Conservation (phyloP, 495 filamentous ascomycete genomes). For the Tuber microsphaerosporum region DNA sequence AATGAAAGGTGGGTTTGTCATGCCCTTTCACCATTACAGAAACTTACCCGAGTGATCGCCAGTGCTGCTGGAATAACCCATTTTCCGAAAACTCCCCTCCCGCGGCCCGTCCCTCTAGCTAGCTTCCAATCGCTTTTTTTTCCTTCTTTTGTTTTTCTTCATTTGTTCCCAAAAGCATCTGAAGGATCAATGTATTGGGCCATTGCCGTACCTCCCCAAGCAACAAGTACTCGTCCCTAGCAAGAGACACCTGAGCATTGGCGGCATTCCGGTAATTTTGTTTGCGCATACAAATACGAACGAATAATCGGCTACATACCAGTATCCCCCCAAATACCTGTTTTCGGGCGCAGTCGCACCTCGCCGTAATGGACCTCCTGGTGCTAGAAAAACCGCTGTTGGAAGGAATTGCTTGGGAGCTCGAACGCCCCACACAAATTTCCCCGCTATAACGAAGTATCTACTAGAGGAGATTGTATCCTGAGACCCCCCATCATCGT, state of each 20-base stretch:
- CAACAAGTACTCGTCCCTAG: no score
- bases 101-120: not conserved
- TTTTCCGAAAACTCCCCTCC: not conserved
- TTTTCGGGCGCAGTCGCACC: not conserved
- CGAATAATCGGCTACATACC: no score
- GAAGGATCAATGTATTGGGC: not conserved
- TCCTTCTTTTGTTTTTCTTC: not conserved
- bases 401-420: not conserved
- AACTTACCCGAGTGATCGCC: not conserved
- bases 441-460: not conserved
- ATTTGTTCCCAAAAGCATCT: not conserved
- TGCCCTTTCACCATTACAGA: not conserved
- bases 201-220: not conserved
- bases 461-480: not conserved
- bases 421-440: not conserved
- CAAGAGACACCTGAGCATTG: no score
- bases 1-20: not conserved
- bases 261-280: no score
- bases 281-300: no score
- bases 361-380: not conserved
- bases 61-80: not conserved
- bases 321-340: no score
- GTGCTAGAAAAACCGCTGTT: not conserved
- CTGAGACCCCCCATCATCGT: no score
- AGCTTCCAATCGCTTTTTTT: not conserved